phyloP scores from a whole-genome alignment of 176 grass and related monocot genomes.

The Hyparrhenia diplandra region DNA sequence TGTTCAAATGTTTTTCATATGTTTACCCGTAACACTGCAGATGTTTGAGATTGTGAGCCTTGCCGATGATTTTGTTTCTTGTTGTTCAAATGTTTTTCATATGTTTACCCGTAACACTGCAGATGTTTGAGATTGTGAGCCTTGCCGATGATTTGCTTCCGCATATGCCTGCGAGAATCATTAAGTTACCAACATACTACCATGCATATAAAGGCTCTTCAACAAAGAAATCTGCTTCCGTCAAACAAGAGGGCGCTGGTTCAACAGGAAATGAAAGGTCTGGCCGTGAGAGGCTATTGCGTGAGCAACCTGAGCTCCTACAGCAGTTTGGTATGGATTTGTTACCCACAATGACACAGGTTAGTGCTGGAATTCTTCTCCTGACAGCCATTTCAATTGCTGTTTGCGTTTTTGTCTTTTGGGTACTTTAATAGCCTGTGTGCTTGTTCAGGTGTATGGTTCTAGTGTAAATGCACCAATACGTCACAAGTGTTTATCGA shows the following conservation, averaged over 20 bases:
- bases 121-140: constrained; percentile 93
- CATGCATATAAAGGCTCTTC: constrained; percentile 59
- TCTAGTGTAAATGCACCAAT: constrained; percentile 85
- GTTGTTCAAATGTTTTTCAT: neutral
- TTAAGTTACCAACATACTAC: constrained; percentile 64
- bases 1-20: neutral
- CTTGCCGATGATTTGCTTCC: constrained; percentile 92
- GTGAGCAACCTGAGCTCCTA: constrained; percentile 85
- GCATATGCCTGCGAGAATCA: constrained; percentile 69
- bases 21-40: constrained; percentile 43
- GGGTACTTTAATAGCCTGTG: neutral
- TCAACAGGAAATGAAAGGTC: constrained; percentile 64
- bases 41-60: constrained; percentile 93
- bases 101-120: constrained; percentile 28
- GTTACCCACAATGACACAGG: constrained; percentile 82
- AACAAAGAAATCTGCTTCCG: constrained; percentile 48
- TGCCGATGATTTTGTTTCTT: constrained; percentile 86
- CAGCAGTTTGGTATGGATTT: constrained; percentile 90
- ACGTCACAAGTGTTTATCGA: constrained; percentile 83
- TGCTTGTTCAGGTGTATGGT: constrained; percentile 61
- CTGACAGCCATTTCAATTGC: neutral
- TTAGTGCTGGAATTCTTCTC: constrained; percentile 15
- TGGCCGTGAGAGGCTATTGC: constrained; percentile 75
- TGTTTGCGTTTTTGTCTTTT: neutral
- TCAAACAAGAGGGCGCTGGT: constrained; percentile 57